These are phyloP conservation scores for Syncephalastrum monosporum DNA, from an alignment of 371 early-diverging fungal species.

Conservation along the genomic window DNA sequence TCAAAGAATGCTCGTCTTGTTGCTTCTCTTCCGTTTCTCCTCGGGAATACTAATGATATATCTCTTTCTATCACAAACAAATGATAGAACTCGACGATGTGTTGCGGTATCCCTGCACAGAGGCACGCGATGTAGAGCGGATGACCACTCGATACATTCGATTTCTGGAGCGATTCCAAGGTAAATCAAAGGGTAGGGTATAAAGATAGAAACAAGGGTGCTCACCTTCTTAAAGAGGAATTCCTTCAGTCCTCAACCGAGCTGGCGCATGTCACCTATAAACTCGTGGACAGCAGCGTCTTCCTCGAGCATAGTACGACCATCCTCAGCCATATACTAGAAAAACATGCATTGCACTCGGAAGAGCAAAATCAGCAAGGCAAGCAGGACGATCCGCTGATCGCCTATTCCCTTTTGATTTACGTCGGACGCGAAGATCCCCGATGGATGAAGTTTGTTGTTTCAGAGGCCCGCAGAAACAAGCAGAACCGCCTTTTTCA, in stretches of 20 bases:
- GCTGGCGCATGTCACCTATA: constrained; percentile 58
- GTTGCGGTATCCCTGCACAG: constrained; percentile 34
- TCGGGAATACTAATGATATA: neutral
- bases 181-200: constrained; percentile 12
- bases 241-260: constrained; percentile 49
- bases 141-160: constrained; percentile 41
- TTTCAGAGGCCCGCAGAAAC: constrained; percentile 32
- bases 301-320: constrained; percentile 60
- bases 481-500: constrained; percentile 48
- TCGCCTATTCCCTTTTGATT: constrained; percentile 48
- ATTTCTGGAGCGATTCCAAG: constrained; percentile 38
- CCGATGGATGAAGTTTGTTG: constrained; percentile 30
- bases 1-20: neutral
- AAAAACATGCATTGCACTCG: constrained; percentile 41
- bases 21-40: neutral
- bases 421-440: constrained; percentile 44
- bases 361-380: constrained; percentile 3
- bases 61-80: neutral
- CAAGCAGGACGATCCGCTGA: constrained; percentile 31
- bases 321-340: constrained; percentile 55
- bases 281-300: constrained; percentile 63
- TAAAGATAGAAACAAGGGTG: neutral
- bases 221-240: constrained; percentile 36
- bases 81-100: constrained; percentile 50
- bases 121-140: constrained; percentile 33